Base-by-base conservation (phyloP, 192 early-diverging fungal genomes). In the Chytriomyces hyalinus region DNA sequence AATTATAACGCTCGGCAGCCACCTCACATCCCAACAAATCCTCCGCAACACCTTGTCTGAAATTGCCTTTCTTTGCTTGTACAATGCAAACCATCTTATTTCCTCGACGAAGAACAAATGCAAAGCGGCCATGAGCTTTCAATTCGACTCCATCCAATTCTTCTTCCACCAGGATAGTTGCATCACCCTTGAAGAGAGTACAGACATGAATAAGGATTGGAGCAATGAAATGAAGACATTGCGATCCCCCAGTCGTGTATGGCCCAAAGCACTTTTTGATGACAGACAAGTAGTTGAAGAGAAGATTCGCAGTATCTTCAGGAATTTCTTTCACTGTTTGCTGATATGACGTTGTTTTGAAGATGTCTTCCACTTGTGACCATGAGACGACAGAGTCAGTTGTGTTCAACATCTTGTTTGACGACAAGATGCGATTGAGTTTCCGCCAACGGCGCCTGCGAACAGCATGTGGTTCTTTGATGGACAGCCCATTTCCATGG, bases 21-120 rank as follows among this genome's bases (percentile, higher is more conserved):
- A 76, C 67, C 67, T 76, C 74, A 76, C 74, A 70, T 43, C 65
- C 74, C 17, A 76, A 13, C 70, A 72, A 61, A 57, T 64, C 48
- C 6, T 60, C 20, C 10, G 4, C 74, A 20, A 71, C 1, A 20
- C 48, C 24, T 75, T 75, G 74, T 68, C 47, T 4, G 1, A 71
- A 1, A 26, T 46, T 66, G 22, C 3, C 24, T 59, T 68, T 77
- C 45, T 77, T 77, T 28, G 75, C 75, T 70, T 67, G 67, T 0
- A 77, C 75, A 43, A 77, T 61, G 72, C 75, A 77, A 45, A 77
- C 6, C 28, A 0, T 24, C 61, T 77, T 77, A 28, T 50, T 61
- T 1, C 67, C 69, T 15, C 65, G 65, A n/a, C 48, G 67, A 66
- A 75, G 9, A 3, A 77, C 45, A 65, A 70, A 77, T 6, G 3